These are phyloP conservation scores for Phytophthora sp. DNA, from an alignment of 352 stramenopile species.

Conservation along the genomic window DNA sequence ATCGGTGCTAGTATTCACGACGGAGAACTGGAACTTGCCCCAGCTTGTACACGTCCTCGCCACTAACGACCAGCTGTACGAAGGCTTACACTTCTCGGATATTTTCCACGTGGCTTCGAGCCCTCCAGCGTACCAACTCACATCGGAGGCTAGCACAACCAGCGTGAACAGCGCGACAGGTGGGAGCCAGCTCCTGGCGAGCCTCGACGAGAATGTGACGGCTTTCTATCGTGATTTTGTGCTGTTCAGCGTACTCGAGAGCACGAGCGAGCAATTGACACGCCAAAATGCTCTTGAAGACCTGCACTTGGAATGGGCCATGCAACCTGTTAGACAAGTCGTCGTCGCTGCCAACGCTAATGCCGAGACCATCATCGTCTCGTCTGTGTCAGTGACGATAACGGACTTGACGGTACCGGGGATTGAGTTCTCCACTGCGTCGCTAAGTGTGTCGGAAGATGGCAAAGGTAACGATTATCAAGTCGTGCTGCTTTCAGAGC, in stretches of 20 bases:
- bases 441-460: constrained; percentile 67
- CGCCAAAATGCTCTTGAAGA: constrained; percentile 32
- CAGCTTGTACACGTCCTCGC: constrained; percentile 53
- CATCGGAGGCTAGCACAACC: constrained; percentile 33
- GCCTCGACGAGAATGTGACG: constrained; percentile 21
- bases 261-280: background rate
- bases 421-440: constrained; percentile 73
- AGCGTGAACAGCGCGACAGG: constrained; percentile 19
- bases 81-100: constrained; percentile 43
- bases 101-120: constrained; percentile 43
- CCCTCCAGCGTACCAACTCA: constrained; percentile 40
- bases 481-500: constrained; percentile 69
- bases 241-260: constrained; percentile 20
- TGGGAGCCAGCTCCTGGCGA: constrained; percentile 11
- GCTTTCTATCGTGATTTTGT: constrained; percentile 42
- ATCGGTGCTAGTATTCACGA: constrained; percentile 43
- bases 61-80: constrained; percentile 67
- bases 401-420: constrained; percentile 61
- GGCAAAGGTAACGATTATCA: constrained; percentile 80
- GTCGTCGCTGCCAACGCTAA: constrained; percentile 41
- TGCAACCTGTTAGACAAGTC: constrained; percentile 30
- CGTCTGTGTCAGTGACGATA: constrained; percentile 36
- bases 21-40: constrained; percentile 50
- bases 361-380: constrained; percentile 23
- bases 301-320: constrained; percentile 49